Base-by-base conservation (phyloP, 345 rosid species). In the Boechera divaricarpa region DNA sequence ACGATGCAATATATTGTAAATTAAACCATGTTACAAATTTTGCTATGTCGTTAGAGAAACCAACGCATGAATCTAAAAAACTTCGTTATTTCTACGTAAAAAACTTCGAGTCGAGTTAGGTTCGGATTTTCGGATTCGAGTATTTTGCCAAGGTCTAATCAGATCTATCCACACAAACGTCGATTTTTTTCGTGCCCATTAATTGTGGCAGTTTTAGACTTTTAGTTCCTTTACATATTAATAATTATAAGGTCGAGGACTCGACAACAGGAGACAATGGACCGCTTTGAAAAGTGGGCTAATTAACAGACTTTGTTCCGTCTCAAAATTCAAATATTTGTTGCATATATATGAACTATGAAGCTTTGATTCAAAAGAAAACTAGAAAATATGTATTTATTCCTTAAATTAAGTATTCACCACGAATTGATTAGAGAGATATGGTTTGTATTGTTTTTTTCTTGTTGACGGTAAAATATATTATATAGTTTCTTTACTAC, bases 271-370 rank as follows among this genome's bases (percentile, higher is more conserved):
- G 26, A 41, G 8, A 74, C 71, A 65, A 32, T 15, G 21, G 53
- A 35, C 48, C 1, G 55, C 15, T 55, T 74, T 6, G 64, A 33
- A 63, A 54, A 55, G 5, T 54, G 70, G 5, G 53, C 8, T 73
- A 63, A 28, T 28, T 28, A 31, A 9, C 33, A 62, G 9, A 63
- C n/a, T 63, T 63, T 73, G 59, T 61, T 26, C 39, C 35, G 49
- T 61, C 28, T 49, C 12, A 36, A 49, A 61, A 49, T 35, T 60
- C 18, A 62, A 60, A 60, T 10, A 12, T 12, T 5, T 16, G 10
- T 44, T 16, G 26, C 4, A 18, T 16, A 16, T 5, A 35, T 5
- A 60, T 8, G 5, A 44, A 44, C 7, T 9, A 36, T 0, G 1
- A 44, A 44, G 24, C 4, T 26, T 44, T 15, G 54, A 26, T 61